Evolutionary conservation across 768 basidiomycete species (phyloP).

Genomic region (Lentinula detonsa): DNA sequence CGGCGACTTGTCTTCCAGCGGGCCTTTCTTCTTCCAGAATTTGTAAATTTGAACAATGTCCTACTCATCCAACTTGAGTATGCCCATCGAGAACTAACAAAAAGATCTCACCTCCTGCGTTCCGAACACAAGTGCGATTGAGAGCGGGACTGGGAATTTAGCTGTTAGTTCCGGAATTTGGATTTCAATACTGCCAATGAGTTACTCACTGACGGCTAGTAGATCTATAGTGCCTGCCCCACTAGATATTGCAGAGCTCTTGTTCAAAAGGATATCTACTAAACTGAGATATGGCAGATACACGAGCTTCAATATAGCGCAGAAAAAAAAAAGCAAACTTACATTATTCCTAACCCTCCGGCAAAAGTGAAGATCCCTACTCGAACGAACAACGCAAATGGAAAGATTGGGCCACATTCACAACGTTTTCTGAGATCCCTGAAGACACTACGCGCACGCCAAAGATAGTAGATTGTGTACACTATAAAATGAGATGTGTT

Average conservation of each 20-base stretch:
- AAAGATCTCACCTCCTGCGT: conserved; percentile 2
- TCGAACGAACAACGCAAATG: conserved; percentile 8
- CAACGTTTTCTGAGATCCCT: not conserved
- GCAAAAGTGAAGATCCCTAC: conserved; percentile 4
- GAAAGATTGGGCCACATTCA: not conserved
- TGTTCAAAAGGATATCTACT: not conserved
- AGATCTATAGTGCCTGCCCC: not conserved
- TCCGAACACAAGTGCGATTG: conserved; percentile 8
- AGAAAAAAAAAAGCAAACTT: not conserved
- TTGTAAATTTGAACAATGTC: not conserved
- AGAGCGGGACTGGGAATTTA: conserved; percentile 2
- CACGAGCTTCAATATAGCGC: not conserved
- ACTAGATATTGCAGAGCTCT: not conserved
- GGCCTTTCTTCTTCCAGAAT: conserved; percentile 1
- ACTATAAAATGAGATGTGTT: conserved; percentile 13
- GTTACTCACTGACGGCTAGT: not conserved
- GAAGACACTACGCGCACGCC: conserved; percentile 1
- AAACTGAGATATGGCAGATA: not conserved
- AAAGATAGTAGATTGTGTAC: conserved; percentile 5
- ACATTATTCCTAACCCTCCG: conserved; percentile 8
- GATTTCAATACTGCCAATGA: not conserved
- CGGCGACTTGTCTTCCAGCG: too few species aligned
- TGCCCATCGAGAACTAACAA: not conserved
- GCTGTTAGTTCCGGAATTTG: not conserved
- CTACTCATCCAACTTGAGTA: not conserved